Evolutionary conservation across 352 stramenopile genomes (phyloP).

Genomic region (Phytophthora pluvialis): DNA sequence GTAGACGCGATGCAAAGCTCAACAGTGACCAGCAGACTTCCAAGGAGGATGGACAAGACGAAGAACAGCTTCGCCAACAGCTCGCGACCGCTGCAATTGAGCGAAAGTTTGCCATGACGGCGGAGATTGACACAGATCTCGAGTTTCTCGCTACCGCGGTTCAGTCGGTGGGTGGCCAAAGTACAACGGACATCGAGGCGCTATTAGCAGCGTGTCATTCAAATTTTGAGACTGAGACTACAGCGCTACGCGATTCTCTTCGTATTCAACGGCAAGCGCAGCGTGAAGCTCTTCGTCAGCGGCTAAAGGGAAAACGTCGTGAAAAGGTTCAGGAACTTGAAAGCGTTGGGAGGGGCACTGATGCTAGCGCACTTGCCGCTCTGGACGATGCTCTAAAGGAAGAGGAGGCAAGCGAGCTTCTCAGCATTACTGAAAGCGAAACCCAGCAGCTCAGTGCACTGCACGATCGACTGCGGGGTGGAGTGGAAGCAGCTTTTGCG

Average conservation of each 20-base stretch:
- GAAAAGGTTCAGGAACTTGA: conserved; percentile 20
- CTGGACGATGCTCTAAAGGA: conserved; percentile 14
- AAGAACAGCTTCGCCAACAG: conserved; percentile 21
- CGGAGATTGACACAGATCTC: conserved; percentile 33
- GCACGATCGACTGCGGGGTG: conserved; percentile 14
- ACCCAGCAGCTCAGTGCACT: conserved; percentile 12
- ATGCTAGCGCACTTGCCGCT: conserved; percentile 2
- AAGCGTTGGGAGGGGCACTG: neutral
- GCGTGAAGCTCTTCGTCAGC: conserved; percentile 26
- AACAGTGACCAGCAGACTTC: neutral
- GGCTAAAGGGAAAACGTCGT: conserved; percentile 17
- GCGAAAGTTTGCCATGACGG: conserved; percentile 29
- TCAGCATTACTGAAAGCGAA: conserved; percentile 15
- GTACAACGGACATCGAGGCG: conserved; percentile 33
- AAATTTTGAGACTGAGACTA: conserved; percentile 37
- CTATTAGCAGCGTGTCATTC: conserved; percentile 32
- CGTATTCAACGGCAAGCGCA: conserved; percentile 26
- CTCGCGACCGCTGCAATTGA: conserved; percentile 25
- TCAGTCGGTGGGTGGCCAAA: conserved; percentile 22
- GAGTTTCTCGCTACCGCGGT: conserved; percentile 33
- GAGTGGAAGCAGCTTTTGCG: conserved; percentile 26
- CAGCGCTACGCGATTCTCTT: conserved; percentile 27
- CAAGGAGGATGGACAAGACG: conserved; percentile 1
- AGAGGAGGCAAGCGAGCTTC: conserved; percentile 14
- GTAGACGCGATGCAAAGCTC: conserved; percentile 22